Evolutionary conservation across 306 rosid genomes (phyloP), one percentile per base, ranked within the genome.

Genomic region (Cucumis hystrix): DNA sequence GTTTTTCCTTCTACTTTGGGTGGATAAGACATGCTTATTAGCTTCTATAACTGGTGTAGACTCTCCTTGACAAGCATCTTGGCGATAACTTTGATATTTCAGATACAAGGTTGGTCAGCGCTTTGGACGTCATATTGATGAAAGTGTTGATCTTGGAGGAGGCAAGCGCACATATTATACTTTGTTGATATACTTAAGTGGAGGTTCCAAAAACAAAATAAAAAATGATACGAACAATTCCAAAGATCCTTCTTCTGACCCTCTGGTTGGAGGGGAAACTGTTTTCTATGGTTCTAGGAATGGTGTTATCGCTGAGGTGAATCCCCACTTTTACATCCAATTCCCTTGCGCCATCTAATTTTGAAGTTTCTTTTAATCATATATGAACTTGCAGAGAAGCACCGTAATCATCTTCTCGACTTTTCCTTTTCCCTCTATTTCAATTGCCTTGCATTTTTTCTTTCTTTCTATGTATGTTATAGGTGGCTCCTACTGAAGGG

Each of bases 71-170:
- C 74, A n/a, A 69, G 45, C 39, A 45, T 33, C 20, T 69, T 6
- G 30, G 4, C 28, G 5, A 58, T 35, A 37, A 58, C n/a, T 66
- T 63, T 76, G 64, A 2, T 14, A 11, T 61, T 81, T 76, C 58
- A 95, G 97, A 86, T 95, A 92, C 91, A 88, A 87, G 74, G 91
- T 70, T 77, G 97, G 98, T 74, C 97, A 95, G 77, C 85, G 88
- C 8, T 95, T 95, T 83, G 98, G 97, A 74, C 87, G 92, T 56
- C 98, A 95, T 88, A 90, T 95, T 78, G 97, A 95, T 79, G 98
- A 89, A 84, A 88, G 97, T 78, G 87, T 83, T 78, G 76, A 89
- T 87, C 87, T 92, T 78, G 97, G 83, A 55, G 93, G 84, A 28
- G 93, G 93, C 68, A 95, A 89, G 79, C 83, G 84, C 77, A 89